A percentile compares a stretch with the other conserved stretches of the same genome.
Conservation (phyloP, 1,284 basidiomycete genomes). For the Boletus holoroseus region DNA sequence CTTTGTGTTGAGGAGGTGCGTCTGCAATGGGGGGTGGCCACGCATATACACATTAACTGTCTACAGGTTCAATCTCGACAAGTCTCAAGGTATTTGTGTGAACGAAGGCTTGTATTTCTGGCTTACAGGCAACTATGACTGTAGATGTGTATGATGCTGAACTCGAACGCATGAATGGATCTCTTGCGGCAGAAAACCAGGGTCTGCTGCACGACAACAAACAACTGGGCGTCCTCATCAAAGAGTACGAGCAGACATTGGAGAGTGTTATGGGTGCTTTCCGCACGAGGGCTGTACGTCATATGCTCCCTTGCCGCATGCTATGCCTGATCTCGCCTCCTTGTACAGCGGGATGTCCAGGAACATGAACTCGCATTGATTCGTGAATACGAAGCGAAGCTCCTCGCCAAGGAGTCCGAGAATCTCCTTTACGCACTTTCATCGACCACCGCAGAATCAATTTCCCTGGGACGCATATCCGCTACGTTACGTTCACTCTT, state of each 20-base stretch:
- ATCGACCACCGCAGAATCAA: constrained; percentile 59
- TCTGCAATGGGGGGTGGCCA: constrained; percentile 7
- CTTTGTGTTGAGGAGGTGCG: constrained; percentile 81
- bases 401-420: constrained; percentile 74
- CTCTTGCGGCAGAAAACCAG: constrained; percentile 84
- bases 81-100: constrained; percentile 65
- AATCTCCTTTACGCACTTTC: constrained; percentile 59
- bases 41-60: background rate
- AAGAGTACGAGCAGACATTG: constrained; percentile 95
- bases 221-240: constrained; percentile 83
- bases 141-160: constrained; percentile 90
- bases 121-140: constrained; percentile 1
- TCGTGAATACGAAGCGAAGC: constrained; percentile 83
- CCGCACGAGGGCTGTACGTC: constrained; percentile 81
- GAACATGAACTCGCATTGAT: constrained; percentile 88
- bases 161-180: constrained; percentile 83
- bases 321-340: background rate
- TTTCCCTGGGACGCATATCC: constrained; percentile 70
- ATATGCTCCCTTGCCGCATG: constrained; percentile 6
- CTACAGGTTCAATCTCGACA: constrained; percentile 80
- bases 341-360: constrained; percentile 80
- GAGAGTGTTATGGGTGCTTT: constrained; percentile 96
- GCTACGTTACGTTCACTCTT: constrained; percentile 69
- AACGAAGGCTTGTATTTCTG: background rate
- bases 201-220: constrained; percentile 91